Conservation (phyloP, 768 basidiomycete species). For the Tylopilus felleus region DNA sequence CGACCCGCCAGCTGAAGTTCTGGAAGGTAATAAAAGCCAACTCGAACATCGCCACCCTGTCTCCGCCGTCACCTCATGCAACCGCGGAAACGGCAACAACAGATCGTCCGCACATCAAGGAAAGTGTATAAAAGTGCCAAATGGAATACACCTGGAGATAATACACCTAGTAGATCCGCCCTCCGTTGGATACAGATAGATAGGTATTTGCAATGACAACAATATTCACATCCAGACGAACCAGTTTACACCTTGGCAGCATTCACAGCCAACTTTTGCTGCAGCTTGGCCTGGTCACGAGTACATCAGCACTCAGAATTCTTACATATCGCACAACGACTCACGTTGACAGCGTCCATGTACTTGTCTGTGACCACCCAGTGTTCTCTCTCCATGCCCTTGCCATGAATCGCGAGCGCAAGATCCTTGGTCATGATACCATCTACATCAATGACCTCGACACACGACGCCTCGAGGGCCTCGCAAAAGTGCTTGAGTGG, state of each 20-base stretch:
- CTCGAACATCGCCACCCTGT: neutral
- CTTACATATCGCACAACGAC: conserved; percentile 23
- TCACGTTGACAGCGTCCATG: conserved; percentile 88
- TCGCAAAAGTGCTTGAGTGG: conserved; percentile 69
- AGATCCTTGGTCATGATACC: conserved; percentile 97
- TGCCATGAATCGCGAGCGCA: conserved; percentile 90
- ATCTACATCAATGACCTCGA: conserved; percentile 88
- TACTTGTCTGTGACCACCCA: conserved; percentile 96
- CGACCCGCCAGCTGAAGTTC: neutral
- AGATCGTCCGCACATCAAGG: neutral
- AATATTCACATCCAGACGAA: conserved; percentile 9
- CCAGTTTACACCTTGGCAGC: conserved; percentile 19
- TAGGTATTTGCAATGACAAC: conserved; percentile 8
- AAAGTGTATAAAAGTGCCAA: neutral
- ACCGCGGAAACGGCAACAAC: neutral
- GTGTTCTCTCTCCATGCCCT: conserved; percentile 86
- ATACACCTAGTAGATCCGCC: conserved; percentile 22
- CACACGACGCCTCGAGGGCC: conserved; percentile 81
- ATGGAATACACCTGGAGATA: conserved; percentile 17
- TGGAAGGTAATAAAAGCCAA: neutral
- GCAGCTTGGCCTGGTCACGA: conserved; percentile 38
- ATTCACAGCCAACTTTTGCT: conserved; percentile 40
- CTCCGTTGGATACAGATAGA: conserved; percentile 8
- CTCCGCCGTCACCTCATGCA: conserved; percentile 6
- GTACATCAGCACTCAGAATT: conserved; percentile 13